These are phyloP conservation scores for Eucalyptus marginata DNA, from an alignment of 345 rosid genomes.

Conservation along the genomic window DNA sequence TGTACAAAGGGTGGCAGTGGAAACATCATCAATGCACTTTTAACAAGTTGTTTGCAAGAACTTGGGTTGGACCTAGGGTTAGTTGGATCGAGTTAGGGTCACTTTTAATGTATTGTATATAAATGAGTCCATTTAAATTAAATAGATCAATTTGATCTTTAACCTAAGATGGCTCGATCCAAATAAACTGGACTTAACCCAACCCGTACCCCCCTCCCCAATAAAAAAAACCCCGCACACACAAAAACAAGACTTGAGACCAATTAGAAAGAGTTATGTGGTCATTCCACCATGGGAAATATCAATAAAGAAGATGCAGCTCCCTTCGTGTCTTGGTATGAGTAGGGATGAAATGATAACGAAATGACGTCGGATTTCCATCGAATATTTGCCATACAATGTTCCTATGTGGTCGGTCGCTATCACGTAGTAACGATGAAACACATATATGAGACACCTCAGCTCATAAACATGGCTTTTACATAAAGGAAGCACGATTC, in stretches of 20 bases:
- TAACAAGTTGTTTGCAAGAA: not conserved
- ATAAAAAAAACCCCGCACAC: too few species aligned
- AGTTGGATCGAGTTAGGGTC: not conserved
- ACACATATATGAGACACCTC: not conserved
- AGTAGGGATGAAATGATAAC: not conserved
- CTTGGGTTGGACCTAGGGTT: not conserved
- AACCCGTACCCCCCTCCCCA: rapidly evolving
- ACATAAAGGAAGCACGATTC: not conserved
- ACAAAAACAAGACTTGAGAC: not conserved
- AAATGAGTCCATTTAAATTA: not conserved
- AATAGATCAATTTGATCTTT: not conserved
- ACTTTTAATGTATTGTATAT: not conserved
- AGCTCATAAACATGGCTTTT: not conserved
- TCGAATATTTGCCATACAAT: not conserved
- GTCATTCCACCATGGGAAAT: not conserved
- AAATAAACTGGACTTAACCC: not conserved
- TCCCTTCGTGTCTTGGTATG: not conserved
- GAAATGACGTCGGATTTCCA: not conserved
- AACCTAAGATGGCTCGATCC: not conserved
- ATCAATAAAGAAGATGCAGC: not conserved
- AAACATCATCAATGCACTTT: not conserved
- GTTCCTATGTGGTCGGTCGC: not conserved
- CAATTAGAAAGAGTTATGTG: not conserved
- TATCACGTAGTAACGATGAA: not conserved
- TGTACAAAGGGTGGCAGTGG: not conserved